Conservation (phyloP, 768 basidiomycete species). For the Rhodosporidiobolus odoratus region DNA sequence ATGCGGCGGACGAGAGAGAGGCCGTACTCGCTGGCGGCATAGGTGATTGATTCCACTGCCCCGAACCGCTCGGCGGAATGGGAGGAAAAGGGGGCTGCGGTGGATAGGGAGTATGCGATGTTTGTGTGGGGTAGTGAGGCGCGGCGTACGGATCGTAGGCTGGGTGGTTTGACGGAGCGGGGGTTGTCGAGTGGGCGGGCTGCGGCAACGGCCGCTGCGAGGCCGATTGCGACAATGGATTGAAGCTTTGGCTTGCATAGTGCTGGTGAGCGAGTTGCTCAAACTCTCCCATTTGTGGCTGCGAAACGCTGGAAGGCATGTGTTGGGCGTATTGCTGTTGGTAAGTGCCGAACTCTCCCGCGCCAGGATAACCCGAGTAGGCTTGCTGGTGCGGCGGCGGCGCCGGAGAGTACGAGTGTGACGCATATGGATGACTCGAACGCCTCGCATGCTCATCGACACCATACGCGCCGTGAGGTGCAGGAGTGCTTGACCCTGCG, state of each 20-base stretch:
- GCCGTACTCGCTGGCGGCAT: neutral
- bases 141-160: neutral
- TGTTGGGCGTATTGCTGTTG: neutral
- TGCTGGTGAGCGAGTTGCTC: slow-evolving; percentile 29
- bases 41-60: slow-evolving; percentile 9
- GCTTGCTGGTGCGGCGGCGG: neutral
- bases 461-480: neutral
- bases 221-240: neutral
- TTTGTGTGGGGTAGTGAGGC: neutral
- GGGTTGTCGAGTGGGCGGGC: neutral
- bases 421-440: slow-evolving; percentile 1
- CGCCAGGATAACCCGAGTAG: neutral
- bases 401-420: neutral
- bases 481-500: neutral
- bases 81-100: slow-evolving; percentile 21
- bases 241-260: slow-evolving; percentile 21
- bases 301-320: neutral
- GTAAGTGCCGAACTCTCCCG: slow-evolving; percentile 20
- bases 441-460: neutral
- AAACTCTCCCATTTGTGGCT: slow-evolving; percentile 11
- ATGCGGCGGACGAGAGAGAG: neutral
- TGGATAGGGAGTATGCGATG: neutral
- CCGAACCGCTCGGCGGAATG: slow-evolving; percentile 17
- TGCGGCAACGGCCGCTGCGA: slow-evolving; percentile 10
- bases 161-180: neutral